Base-by-base conservation (phyloP, 163 green algal species). In the Chlorella variabilis region DNA sequence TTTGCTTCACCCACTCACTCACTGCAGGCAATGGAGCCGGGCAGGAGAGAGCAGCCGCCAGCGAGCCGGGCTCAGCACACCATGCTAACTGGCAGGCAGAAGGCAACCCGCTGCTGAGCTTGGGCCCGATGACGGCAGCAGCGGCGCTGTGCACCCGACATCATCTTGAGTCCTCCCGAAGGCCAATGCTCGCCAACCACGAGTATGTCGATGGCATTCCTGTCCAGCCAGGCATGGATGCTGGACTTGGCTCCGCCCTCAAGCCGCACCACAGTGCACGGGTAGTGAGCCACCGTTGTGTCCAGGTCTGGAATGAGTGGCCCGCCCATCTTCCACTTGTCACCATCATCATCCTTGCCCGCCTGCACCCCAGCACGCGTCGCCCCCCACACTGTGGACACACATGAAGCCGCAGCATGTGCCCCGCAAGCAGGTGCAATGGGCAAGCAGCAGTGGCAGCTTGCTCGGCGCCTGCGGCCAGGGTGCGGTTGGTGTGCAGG, bases 221-320 rank as follows among this genome's bases (percentile, higher is more conserved):
- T 36, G 27, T 78, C 66, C 41, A 89, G 39, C 5, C 83, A 83
- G 31, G 48, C 20, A 1, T 25, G 45, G 33, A 89, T 78, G 48
- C 71, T 69, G 29, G 48, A 67, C 80, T 87, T 75, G 34, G 85
- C 61, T 17, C 34, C 56, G 36, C 85, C 77, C 41, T 83, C 58
- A 29, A 89, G 70, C 34, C 61, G 56, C 11, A 86, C 78, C n/a
- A 80, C 45, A 23, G 20, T 67, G 66, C 84, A 45, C 0, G 81
- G 81, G 54, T 80, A 90, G 34, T 61, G 13, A 15, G 54, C 38
- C 25, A 87, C 31, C 31, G 71, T 71, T 3, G 82, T 86, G 23
- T 86, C 77, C 56, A 90, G 21, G 59, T 90, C 82, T 0, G 78
- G 62, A 4, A 84, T 33, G 3, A 90, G 73, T 0, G 85, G 85